Percentiles rank a stretch among this genome's conserved stretches.
Evolutionary conservation across 805 yeast species (phyloP).

Genomic region (Phaffomyces opuntiae): DNA sequence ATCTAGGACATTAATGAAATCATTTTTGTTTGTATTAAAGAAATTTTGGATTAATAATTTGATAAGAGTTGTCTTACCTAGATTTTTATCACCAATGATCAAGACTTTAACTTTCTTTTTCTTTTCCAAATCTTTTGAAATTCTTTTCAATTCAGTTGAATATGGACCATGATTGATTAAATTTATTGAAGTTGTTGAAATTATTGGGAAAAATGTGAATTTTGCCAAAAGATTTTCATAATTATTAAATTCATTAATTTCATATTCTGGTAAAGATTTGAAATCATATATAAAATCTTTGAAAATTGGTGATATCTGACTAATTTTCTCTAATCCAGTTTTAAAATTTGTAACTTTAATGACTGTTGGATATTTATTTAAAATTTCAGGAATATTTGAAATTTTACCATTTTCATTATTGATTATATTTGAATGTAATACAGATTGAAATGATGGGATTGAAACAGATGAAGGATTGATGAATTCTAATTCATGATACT

Average conservation of each 20-base stretch:
- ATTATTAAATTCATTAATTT: slow-evolving; percentile 10
- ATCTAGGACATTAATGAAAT: slow-evolving; percentile 48
- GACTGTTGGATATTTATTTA: slow-evolving; percentile 36
- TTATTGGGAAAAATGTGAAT: slow-evolving; percentile 34
- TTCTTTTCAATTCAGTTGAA: slow-evolving; percentile 35
- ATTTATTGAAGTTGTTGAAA: slow-evolving; percentile 22
- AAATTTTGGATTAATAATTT: slow-evolving; percentile 46
- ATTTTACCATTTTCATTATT: slow-evolving; percentile 21
- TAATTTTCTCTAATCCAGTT: slow-evolving; percentile 42
- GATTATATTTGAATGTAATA: slow-evolving; percentile 30
- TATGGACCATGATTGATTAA: slow-evolving; percentile 20
- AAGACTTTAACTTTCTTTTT: slow-evolving; percentile 22
- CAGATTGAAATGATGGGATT: slow-evolving; percentile 38
- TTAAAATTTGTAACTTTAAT: slow-evolving; percentile 28
- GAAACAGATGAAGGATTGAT: slow-evolving; percentile 28
- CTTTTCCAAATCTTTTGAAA: slow-evolving; percentile 27
- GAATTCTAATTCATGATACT: slow-evolving; percentile 24
- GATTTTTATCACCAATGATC: slow-evolving; percentile 49
- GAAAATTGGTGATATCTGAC: slow-evolving; percentile 36
- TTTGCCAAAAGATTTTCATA: slow-evolving; percentile 22
- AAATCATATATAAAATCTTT: slow-evolving; percentile 32
- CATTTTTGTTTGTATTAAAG: slow-evolving; percentile 15
- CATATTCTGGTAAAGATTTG: slow-evolving; percentile 12
- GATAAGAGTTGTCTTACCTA: slow-evolving; percentile 76
- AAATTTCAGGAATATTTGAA: slow-evolving; percentile 33